These are phyloP conservation scores for Penicillium sp. DNA, from an alignment of 2,329 filamentous ascomycete species.

Conservation along the genomic window DNA sequence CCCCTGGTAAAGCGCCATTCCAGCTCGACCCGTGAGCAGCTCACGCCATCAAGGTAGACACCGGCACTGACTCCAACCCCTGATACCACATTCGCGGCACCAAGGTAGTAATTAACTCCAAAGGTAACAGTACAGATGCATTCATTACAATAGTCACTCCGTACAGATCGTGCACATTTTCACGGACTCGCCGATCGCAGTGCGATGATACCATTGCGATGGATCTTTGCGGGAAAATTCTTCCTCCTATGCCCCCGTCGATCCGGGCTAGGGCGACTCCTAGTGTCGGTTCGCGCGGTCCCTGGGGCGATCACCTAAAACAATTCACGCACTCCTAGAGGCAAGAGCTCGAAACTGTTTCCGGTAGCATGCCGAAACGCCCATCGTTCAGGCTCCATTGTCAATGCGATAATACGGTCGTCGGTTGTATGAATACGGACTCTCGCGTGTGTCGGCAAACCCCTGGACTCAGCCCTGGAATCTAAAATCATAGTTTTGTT, in stretches of 20 bases:
- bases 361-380: conserved; percentile 6
- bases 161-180: neutral
- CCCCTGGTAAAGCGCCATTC: conserved; percentile 1
- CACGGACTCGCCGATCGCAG: neutral
- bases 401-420: neutral
- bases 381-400: neutral
- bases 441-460: neutral
- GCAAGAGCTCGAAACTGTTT: neutral
- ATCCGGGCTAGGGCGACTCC: conserved; percentile 17
- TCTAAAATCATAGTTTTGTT: conserved; percentile 9
- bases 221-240: conserved; percentile 19
- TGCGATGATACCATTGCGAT: conserved; percentile 19
- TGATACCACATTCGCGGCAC: too few relatives aligned
- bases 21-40: conserved; percentile 8
- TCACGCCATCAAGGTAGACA: neutral
- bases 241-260: conserved; percentile 5
- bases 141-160: neutral
- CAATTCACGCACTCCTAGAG: conserved; percentile 13
- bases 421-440: neutral
- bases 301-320: conserved; percentile 17
- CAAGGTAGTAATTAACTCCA: too few relatives aligned
- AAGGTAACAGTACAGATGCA: neutral
- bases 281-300: conserved; percentile 12
- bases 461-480: neutral
- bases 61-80: neutral